Conservation (phyloP, 352 stramenopile genomes). For the Phytophthora multivora region DNA sequence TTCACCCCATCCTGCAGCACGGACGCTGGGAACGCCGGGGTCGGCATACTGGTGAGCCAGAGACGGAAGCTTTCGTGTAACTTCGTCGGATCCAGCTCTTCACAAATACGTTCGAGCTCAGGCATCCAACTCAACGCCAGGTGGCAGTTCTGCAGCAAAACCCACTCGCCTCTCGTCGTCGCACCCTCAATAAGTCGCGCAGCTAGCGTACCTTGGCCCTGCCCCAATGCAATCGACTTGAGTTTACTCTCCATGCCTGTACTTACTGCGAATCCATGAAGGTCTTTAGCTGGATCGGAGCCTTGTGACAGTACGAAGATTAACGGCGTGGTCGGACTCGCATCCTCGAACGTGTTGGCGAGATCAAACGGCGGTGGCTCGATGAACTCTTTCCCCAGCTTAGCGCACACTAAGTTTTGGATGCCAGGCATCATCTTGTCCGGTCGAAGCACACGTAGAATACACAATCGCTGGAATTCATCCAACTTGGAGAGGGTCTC, state of each 20-base stretch:
- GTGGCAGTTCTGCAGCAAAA: conserved; percentile 96
- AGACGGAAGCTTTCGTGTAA: conserved; percentile 93
- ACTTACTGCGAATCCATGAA: conserved; percentile 89
- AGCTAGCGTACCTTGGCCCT: conserved; percentile 93
- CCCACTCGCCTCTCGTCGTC: conserved; percentile 92
- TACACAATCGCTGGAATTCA: conserved; percentile 82
- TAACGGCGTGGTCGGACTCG: conserved; percentile 87
- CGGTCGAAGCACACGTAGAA: conserved; percentile 78
- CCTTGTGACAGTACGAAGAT: conserved; percentile 95
- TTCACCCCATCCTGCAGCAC: conserved; percentile 97
- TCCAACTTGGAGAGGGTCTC: conserved; percentile 63
- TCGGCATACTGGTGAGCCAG: conserved; percentile 94
- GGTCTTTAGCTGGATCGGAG: conserved; percentile 93
- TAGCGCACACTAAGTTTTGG: conserved; percentile 88
- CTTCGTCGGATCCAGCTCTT: conserved; percentile 86
- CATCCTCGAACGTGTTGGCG: conserved; percentile 92
- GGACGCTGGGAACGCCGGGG: conserved; percentile 85
- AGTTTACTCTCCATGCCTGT: conserved; percentile 89
- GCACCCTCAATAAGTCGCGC: conserved; percentile 91
- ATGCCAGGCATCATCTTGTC: conserved; percentile 92
- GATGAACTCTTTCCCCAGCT: conserved; percentile 90
- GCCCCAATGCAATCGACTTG: conserved; percentile 93
- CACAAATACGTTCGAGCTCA: conserved; percentile 94
- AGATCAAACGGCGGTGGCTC: conserved; percentile 92
- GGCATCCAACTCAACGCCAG: conserved; percentile 95